A percentile compares a stretch with the other conserved stretches of the same genome.
Evolutionary conservation across 2,329 filamentous ascomycete species (phyloP).

Genomic region (Pyricularia pennisetigena): DNA sequence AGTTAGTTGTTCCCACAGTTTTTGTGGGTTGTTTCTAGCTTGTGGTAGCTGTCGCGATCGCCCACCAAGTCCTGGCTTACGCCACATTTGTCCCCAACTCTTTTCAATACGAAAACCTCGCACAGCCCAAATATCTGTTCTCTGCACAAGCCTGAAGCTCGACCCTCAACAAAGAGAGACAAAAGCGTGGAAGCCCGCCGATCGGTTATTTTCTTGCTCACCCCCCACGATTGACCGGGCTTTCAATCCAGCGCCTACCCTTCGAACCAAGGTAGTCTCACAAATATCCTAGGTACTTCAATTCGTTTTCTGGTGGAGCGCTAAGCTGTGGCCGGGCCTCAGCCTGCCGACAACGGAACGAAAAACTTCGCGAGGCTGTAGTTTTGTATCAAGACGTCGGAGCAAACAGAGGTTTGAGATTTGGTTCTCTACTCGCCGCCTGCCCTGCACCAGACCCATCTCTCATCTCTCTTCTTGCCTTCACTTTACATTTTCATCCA

Average conservation of each 20-base stretch:
- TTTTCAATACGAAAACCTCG: constrained; percentile 1
- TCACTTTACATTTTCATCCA: constrained; percentile 3
- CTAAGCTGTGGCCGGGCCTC: constrained; percentile 6
- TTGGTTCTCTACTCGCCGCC: constrained; percentile 11
- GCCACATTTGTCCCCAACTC: not conserved
- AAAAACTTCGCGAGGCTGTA: constrained; percentile 4
- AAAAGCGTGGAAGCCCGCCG: not conserved
- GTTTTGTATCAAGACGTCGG: constrained; percentile 6
- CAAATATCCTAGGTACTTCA: not conserved
- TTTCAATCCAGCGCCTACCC: not conserved
- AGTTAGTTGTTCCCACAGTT: not conserved
- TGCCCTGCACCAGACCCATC: constrained; percentile 6
- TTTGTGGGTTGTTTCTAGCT: not conserved
- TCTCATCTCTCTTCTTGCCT: constrained; percentile 6
- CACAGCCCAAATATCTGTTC: not conserved
- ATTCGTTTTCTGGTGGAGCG: constrained; percentile 1
- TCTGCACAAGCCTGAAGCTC: not conserved
- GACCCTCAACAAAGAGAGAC: not conserved
- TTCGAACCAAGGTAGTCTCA: not conserved
- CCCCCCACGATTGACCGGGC: not conserved
- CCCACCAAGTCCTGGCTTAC: not conserved
- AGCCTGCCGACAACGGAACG: constrained; percentile 5
- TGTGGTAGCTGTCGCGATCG: not conserved
- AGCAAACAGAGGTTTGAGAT: constrained; percentile 14
- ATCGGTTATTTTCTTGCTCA: not conserved